Percentiles rank a stretch among this genome's conserved stretches.
Conservation (phyloP, 345 rosid species). For the Gossypium turneri region DNA sequence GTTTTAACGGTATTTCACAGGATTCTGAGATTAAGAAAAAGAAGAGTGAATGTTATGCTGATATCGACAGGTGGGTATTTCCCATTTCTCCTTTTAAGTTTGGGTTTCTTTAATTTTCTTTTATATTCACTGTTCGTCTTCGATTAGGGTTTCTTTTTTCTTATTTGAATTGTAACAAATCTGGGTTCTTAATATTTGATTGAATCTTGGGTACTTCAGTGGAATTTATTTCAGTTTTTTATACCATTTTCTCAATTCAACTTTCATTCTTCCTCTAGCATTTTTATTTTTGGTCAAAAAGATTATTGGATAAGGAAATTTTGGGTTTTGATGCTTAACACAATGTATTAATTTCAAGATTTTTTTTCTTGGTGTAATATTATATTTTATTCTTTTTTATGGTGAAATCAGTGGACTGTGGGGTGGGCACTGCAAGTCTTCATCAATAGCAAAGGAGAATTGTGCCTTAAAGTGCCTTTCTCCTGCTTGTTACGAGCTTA, state of each 20-base stretch:
- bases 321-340: not conserved
- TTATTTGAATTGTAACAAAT: not conserved
- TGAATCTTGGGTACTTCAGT: not conserved
- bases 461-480: constrained; percentile 18
- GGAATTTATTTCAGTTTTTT: not conserved
- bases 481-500: constrained; percentile 12
- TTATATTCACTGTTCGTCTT: not conserved
- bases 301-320: not conserved
- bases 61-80: constrained; percentile 15
- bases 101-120: not conserved
- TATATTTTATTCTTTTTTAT: not conserved
- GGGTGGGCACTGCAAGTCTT: constrained; percentile 53
- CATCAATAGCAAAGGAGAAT: constrained; percentile 31
- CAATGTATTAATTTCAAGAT: not conserved
- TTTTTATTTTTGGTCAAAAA: not conserved
- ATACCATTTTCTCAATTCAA: not conserved
- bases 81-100: not conserved
- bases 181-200: not conserved
- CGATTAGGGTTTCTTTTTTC: not conserved
- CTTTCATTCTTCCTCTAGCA: not conserved
- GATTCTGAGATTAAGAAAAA: constrained; percentile 18
- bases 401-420: constrained; percentile 41
- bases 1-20: not conserved
- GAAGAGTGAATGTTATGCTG: constrained; percentile 22
- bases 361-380: not conserved